Conservation (phyloP, 495 filamentous ascomycete species). For the Pyrenopolyporus hunteri region DNA sequence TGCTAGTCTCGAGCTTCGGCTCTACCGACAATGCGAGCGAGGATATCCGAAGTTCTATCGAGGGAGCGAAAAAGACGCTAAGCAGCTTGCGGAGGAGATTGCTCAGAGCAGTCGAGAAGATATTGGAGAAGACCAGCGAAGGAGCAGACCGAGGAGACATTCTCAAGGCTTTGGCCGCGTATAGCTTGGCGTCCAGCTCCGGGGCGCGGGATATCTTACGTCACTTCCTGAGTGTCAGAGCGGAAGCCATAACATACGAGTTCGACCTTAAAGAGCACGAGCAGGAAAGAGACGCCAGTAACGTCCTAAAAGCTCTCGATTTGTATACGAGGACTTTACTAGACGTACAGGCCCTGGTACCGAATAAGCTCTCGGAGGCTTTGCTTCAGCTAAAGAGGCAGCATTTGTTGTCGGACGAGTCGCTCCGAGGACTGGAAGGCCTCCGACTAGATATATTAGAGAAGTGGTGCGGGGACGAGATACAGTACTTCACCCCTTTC, state of each 20-base stretch:
- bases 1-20: conserved; percentile 68
- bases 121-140: conserved; percentile 59
- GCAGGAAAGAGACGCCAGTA: conserved; percentile 44
- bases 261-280: conserved; percentile 53
- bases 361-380: conserved; percentile 71
- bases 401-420: conserved; percentile 71
- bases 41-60: conserved; percentile 57
- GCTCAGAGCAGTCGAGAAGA: conserved; percentile 68
- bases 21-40: conserved; percentile 42
- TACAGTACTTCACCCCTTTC: conserved; percentile 87
- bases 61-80: conserved; percentile 67
- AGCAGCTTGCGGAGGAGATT: conserved; percentile 65
- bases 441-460: conserved; percentile 82
- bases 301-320: conserved; percentile 66
- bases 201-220: conserved; percentile 79
- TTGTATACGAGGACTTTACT: conserved; percentile 79
- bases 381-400: conserved; percentile 70
- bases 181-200: conserved; percentile 80
- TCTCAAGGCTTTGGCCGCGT: conserved; percentile 77
- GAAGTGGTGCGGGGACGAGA: conserved; percentile 82
- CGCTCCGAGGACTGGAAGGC: conserved; percentile 67
- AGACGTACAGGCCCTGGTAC: conserved; percentile 75
- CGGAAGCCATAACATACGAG: conserved; percentile 66
- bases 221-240: conserved; percentile 79
- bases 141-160: conserved; percentile 58